Base-by-base conservation (phyloP, 768 basidiomycete species). In the Lanmaoa pseudosensibilis region DNA sequence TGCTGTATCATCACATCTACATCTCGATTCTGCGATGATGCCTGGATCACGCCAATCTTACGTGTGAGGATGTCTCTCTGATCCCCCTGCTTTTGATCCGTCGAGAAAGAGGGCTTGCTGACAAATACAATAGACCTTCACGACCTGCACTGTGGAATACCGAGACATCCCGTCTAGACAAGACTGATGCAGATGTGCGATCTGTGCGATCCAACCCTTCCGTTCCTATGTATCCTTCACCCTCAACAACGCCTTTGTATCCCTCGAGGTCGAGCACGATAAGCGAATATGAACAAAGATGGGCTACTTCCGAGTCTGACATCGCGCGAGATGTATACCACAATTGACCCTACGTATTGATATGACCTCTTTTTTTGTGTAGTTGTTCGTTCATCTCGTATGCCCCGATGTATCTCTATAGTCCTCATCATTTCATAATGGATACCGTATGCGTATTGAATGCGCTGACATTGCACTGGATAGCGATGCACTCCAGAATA, bases 1-100 rank as follows among this genome's bases (percentile, higher is more conserved):
- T 50, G 77, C 83, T 36, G 80, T 86, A 21, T 81, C 83, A 50
- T 75, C 81, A 3, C 77, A 82, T 47, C 53, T 82, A 23, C 60
- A 69, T 37, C 55, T 60, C 33, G 61, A 51, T 32, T 43, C 62
- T 18, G 11, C 51, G 23, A 27, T 30, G 46, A 43, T 16, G 38
- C 32, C 54, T 18, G 53, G 30, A 44, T 52, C 67, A 32, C 61
- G 57, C 3, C 62, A 51, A 21, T 58, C 55, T 15, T 45, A 54
- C 50, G 40, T 46, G 71, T 74, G 33, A 74, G 73, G 11, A 41
- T 12, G 3, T 30, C 21, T 46, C 16, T 8, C 10, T 39, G 12
- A 4, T 30, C 21, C 39, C 34, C 5, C 4, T 9, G 23, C 21
- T 19, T 33, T 53, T 51, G 18, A 46, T 49, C 11, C 18, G 15